Conservation (phyloP, 768 basidiomycete genomes). For the Russula griseocarnosa region DNA sequence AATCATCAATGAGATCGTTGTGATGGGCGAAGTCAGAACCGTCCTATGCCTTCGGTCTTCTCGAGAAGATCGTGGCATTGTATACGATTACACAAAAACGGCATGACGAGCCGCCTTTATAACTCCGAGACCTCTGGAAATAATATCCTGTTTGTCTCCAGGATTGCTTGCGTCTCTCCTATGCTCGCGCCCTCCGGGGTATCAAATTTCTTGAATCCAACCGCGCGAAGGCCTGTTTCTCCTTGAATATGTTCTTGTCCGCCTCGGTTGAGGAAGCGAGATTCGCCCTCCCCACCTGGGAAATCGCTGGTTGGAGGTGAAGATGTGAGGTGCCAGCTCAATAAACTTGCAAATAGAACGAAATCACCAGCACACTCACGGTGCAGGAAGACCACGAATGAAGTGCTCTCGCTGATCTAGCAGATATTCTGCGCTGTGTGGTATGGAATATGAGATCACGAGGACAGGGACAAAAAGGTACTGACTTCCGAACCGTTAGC, state of each 20-base stretch:
- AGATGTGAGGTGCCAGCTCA: not conserved
- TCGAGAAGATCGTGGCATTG: not conserved
- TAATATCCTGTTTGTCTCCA: constrained; percentile 18
- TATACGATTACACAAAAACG: not conserved
- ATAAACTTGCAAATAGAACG: not conserved
- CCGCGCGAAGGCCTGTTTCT: constrained; percentile 16
- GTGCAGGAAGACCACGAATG: constrained; percentile 55
- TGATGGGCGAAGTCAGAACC: too few species aligned
- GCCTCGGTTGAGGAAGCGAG: constrained; percentile 40
- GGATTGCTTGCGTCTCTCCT: constrained; percentile 15
- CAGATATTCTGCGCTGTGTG: constrained; percentile 50
- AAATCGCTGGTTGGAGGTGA: constrained; percentile 45
- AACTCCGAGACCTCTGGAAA: not conserved
- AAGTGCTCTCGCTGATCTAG: constrained; percentile 60
- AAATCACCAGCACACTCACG: constrained; percentile 31
- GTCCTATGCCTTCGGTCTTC: not conserved
- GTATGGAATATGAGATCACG: not conserved
- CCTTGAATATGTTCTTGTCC: constrained; percentile 38
- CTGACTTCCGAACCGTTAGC: constrained; percentile 48
- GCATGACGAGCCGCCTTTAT: not conserved
- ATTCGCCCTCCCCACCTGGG: constrained; percentile 45
- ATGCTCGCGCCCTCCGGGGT: constrained; percentile 2
- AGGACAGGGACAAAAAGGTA: not conserved
- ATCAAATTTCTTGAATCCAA: constrained; percentile 26
- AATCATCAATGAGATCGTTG: too few species aligned